Evolutionary conservation across 768 basidiomycete genomes (phyloP).

Genomic region (Infundibulicybe gibba): DNA sequence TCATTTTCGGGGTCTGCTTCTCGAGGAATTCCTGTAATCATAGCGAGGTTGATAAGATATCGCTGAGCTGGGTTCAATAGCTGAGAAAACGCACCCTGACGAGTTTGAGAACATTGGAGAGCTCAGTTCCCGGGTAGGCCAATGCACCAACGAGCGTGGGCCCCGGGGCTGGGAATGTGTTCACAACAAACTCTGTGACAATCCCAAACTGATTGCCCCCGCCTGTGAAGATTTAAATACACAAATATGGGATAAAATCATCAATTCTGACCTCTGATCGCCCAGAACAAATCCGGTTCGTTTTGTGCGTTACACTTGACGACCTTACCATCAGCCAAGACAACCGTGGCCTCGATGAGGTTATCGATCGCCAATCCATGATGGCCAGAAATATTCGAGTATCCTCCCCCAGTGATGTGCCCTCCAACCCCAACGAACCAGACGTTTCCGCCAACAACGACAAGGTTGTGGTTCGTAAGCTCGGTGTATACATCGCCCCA

Average conservation of each 20-base stretch:
- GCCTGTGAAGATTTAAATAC: conserved; percentile 7
- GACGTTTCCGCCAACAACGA: conserved; percentile 9
- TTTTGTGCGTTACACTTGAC: conserved; percentile 9
- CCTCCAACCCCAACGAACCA: conserved; percentile 12
- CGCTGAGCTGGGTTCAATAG: not conserved
- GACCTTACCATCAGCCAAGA: conserved; percentile 15
- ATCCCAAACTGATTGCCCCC: conserved; percentile 18
- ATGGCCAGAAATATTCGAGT: conserved; percentile 3
- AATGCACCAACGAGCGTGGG: conserved; percentile 6
- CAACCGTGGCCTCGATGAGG: conserved; percentile 13
- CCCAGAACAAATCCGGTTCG: conserved; percentile 21
- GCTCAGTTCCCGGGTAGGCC: conserved; percentile 11
- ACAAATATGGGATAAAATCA: not conserved
- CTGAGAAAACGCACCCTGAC: conserved; percentile 3
- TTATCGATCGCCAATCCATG: conserved; percentile 13
- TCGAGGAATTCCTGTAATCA: conserved; percentile 4
- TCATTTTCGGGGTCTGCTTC: conserved; percentile 2
- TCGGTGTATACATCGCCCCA: conserved; percentile 13
- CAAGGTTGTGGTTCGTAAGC: conserved; percentile 5
- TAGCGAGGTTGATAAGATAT: not conserved
- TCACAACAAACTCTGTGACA: conserved; percentile 14
- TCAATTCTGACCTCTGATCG: conserved; percentile 15
- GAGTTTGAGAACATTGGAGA: conserved; percentile 6
- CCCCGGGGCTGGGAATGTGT: conserved; percentile 5
- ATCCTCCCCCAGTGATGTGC: conserved; percentile 8